Conservation (phyloP, 495 filamentous ascomycete species). For the Penicillium maclennaniae region DNA sequence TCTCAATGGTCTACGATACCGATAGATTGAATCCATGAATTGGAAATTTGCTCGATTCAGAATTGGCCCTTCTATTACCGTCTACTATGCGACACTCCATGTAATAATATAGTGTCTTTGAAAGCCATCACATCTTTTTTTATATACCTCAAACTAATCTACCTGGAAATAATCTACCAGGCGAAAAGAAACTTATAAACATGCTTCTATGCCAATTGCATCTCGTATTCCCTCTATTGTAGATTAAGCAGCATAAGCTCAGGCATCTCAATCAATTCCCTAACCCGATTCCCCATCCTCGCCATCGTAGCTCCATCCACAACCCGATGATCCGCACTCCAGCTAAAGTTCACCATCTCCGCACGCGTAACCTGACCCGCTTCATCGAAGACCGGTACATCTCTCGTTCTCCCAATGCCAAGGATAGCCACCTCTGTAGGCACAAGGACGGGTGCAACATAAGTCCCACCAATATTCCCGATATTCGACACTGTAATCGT, state of each 20-base stretch:
- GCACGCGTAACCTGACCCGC: slow-evolving; percentile 86
- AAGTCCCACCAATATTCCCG: slow-evolving; percentile 92
- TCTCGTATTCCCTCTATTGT: slow-evolving; percentile 19
- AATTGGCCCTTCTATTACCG: background rate
- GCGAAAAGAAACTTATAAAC: background rate
- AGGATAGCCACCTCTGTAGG: slow-evolving; percentile 87
- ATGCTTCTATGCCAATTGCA: background rate
- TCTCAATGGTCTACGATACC: background rate
- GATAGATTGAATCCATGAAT: slow-evolving; percentile 1
- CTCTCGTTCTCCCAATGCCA: slow-evolving; percentile 76
- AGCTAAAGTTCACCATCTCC: slow-evolving; percentile 88
- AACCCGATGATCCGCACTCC: slow-evolving; percentile 94
- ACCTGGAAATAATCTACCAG: background rate
- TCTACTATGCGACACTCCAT: background rate
- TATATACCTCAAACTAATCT: background rate
- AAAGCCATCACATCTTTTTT: background rate
- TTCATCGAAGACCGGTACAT: slow-evolving; percentile 66
- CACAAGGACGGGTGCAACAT: slow-evolving; percentile 86
- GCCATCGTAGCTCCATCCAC: slow-evolving; percentile 95
- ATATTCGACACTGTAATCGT: slow-evolving; percentile 97
- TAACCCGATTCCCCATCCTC: slow-evolving; percentile 75
- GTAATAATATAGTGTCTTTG: background rate
- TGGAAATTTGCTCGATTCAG: slow-evolving; percentile 5
- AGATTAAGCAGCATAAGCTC: slow-evolving; percentile 69
- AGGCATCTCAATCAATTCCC: slow-evolving; percentile 72